Percentiles rank a stretch among this genome's conserved stretches.
These are phyloP conservation scores for Clarkia xantiana DNA, from an alignment of 345 rosid species.

Conservation along the genomic window DNA sequence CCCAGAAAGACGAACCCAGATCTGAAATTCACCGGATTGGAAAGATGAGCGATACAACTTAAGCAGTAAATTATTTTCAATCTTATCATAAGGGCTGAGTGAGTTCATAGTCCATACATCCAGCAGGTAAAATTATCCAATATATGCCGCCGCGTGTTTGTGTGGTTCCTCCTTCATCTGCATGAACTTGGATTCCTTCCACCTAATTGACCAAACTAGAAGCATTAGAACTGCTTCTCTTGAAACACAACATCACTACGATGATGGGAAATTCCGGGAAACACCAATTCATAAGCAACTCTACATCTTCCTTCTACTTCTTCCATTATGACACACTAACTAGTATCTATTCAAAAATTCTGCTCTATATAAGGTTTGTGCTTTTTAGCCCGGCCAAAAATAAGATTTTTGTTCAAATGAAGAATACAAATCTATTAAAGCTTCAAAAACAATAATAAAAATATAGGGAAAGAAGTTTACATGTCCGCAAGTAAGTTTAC, in stretches of 20 bases:
- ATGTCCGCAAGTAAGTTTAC: conserved; percentile 56
- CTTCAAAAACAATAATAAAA: neutral
- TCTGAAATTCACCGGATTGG: conserved; percentile 17
- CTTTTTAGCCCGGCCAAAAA: too few species aligned
- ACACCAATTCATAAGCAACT: too few species aligned
- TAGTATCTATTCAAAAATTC: too few species aligned
- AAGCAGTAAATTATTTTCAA: too few species aligned
- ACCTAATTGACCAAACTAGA: conserved; percentile 23
- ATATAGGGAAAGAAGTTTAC: conserved; percentile 19
- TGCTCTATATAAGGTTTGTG: too few species aligned
- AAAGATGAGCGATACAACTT: neutral
- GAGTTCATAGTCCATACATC: conserved; percentile 27
- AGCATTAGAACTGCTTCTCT: neutral
- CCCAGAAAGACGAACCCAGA: conserved; percentile 65
- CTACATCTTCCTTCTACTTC: too few species aligned
- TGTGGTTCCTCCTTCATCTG: conserved; percentile 58
- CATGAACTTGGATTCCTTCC: conserved; percentile 58
- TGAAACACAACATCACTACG: neutral
- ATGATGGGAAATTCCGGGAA: neutral
- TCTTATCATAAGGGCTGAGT: conserved; percentile 1
- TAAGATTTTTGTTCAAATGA: too few species aligned
- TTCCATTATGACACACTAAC: too few species aligned
- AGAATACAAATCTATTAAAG: neutral
- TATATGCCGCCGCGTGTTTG: conserved; percentile 52
- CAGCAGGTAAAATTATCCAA: conserved; percentile 51